A percentile compares a stretch with the other conserved stretches of the same genome.
These are phyloP conservation scores for Truncatella angustata DNA, from an alignment of 2,329 filamentous ascomycete species.

Conservation along the genomic window DNA sequence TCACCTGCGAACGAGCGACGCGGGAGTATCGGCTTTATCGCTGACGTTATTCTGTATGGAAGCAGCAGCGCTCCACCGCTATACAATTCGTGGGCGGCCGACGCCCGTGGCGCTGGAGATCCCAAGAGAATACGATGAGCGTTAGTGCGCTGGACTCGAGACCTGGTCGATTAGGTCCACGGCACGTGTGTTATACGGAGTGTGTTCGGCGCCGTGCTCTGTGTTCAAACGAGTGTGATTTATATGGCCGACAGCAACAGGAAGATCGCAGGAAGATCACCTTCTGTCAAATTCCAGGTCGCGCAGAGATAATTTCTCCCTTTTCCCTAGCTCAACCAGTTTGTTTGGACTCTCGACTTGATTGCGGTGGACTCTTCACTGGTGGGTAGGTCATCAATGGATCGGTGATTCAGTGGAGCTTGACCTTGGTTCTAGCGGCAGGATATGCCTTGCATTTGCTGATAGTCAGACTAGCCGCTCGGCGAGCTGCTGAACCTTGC, in stretches of 20 bases:
- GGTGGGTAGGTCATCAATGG: constrained; percentile 8
- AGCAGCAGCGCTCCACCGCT: background rate
- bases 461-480: background rate
- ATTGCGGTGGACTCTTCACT: constrained; percentile 6
- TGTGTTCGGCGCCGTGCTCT: background rate
- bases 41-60: too few species aligned
- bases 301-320: constrained; percentile 9
- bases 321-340: constrained; percentile 2
- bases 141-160: background rate
- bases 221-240: background rate
- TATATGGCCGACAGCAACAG: background rate
- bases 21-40: background rate
- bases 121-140: background rate
- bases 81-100: too few species aligned
- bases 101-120: background rate
- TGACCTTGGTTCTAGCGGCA: constrained; percentile 9
- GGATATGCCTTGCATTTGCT: constrained; percentile 5
- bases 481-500: background rate
- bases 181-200: background rate
- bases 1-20: background rate
- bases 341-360: constrained; percentile 4
- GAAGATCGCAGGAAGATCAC: background rate
- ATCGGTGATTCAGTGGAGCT: constrained; percentile 10
- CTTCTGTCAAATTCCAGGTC: background rate
- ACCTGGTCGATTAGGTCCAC: background rate